These are phyloP conservation scores for Podosphaera xanthii DNA, from an alignment of 2,329 filamentous ascomycete genomes.

Conservation along the genomic window DNA sequence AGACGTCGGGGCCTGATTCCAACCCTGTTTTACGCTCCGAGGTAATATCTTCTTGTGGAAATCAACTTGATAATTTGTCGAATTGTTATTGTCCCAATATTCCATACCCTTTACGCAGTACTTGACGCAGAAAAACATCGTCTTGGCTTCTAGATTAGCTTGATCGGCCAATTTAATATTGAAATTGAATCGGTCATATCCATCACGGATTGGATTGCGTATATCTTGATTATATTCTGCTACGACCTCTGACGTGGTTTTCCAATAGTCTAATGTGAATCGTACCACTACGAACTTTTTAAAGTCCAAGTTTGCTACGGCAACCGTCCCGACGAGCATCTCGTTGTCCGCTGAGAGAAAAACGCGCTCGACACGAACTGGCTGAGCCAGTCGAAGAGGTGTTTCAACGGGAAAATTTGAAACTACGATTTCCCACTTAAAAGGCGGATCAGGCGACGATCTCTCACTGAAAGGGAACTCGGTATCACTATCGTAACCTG, in stretches of 20 bases:
- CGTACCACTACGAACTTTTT: conserved; percentile 74
- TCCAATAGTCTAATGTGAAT: conserved; percentile 96
- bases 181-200: conserved; percentile 79
- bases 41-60: conserved; percentile 60
- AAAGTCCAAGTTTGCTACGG: conserved; percentile 73
- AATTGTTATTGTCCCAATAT: conserved; percentile 84
- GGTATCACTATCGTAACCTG: conserved; percentile 62
- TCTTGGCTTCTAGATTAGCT: conserved; percentile 79
- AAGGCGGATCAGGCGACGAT: conserved; percentile 24
- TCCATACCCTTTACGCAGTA: conserved; percentile 70
- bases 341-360: conserved; percentile 79
- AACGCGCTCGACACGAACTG: conserved; percentile 65
- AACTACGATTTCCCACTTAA: conserved; percentile 72
- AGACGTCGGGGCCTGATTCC: conserved; percentile 21
- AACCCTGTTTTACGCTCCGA: conserved; percentile 31
- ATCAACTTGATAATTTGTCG: conserved; percentile 79
- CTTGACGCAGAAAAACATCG: conserved; percentile 73
- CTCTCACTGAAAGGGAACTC: conserved; percentile 67
- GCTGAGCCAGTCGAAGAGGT: conserved; percentile 35
- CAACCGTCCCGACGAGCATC: conserved; percentile 59
- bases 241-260: conserved; percentile 81
- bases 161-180: conserved; percentile 81
- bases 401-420: conserved; percentile 59
- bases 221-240: conserved; percentile 76
- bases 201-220: conserved; percentile 39